Percentiles rank a stretch among this genome's conserved stretches.
Conservation (phyloP, 306 rosid genomes). For the Pterocarpus macrocarpus region DNA sequence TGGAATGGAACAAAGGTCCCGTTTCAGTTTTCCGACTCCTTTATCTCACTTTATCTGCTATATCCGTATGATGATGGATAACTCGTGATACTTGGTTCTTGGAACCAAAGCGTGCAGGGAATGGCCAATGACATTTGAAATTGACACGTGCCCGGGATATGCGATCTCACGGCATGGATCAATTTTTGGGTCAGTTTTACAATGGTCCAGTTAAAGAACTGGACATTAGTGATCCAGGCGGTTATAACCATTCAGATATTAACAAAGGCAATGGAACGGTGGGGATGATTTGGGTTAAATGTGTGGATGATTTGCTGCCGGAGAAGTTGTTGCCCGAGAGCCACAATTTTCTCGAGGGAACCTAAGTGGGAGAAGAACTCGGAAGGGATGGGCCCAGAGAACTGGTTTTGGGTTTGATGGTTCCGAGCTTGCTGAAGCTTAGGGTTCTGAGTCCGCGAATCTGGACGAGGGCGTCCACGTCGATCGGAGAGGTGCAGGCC, state of each 20-base stretch:
- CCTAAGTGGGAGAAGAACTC: conserved; percentile 57
- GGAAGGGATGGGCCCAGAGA: conserved; percentile 63
- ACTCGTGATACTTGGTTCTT: conserved; percentile 26
- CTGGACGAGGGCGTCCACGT: conserved; percentile 55
- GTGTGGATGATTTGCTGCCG: conserved; percentile 36
- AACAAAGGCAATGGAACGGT: too few relatives aligned
- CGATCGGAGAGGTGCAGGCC: conserved; percentile 71
- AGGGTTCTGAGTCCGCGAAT: conserved; percentile 57
- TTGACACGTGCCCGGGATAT: conserved; percentile 30
- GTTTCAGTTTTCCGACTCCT: not conserved
- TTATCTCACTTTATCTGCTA: conserved; percentile 41
- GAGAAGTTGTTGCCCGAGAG: conserved; percentile 60
- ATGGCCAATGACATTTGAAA: conserved; percentile 37
- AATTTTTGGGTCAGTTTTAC: too few relatives aligned
- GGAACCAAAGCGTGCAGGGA: conserved; percentile 8
- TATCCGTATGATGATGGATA: conserved; percentile 20
- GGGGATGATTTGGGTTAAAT: too few relatives aligned
- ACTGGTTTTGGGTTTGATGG: conserved; percentile 56
- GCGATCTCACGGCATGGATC: not conserved
- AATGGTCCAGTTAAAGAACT: too few relatives aligned
- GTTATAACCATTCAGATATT: too few relatives aligned
- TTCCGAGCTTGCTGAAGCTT: conserved; percentile 60
- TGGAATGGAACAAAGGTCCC: conserved; percentile 28
- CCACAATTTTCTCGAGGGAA: conserved; percentile 67
- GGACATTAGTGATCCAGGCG: too few relatives aligned